These are phyloP conservation scores for Talaromyces borbonicus DNA, from an alignment of 495 filamentous ascomycete genomes.

Conservation along the genomic window DNA sequence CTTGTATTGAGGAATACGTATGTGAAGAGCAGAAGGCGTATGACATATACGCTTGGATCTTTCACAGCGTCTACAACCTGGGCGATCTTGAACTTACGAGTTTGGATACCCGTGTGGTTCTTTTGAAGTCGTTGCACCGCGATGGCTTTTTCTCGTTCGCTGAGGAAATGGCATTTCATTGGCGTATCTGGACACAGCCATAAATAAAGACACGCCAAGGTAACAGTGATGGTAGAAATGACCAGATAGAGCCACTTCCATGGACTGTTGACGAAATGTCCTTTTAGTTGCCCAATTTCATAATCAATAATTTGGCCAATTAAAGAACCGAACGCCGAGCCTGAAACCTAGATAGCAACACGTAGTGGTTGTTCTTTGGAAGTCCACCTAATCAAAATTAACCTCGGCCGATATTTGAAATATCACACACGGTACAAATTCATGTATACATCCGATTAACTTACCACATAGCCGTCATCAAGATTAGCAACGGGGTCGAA, in stretches of 20 bases:
- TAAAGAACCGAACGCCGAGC: not conserved
- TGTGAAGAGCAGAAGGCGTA: constrained; percentile 25
- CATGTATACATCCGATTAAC: no score
- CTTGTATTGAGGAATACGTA: constrained; percentile 6
- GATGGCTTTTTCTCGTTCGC: constrained; percentile 34
- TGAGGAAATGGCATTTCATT: constrained; percentile 44
- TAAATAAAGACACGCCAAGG: constrained; percentile 38
- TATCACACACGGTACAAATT: not conserved
- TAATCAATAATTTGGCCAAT: not conserved
- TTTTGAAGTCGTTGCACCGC: constrained; percentile 24
- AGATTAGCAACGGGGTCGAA: not conserved
- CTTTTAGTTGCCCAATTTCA: not conserved
- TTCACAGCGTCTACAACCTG: constrained; percentile 22
- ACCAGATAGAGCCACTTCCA: constrained; percentile 46
- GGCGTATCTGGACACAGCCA: constrained; percentile 45
- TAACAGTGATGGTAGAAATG: constrained; percentile 46
- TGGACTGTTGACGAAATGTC: not conserved
- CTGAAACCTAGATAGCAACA: not conserved
- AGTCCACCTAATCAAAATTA: constrained; percentile 1
- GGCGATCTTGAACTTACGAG: constrained; percentile 28
- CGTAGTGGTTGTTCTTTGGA: not conserved
- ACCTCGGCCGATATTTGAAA: not conserved
- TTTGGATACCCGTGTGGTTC: constrained; percentile 47
- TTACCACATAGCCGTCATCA: constrained; percentile 3
- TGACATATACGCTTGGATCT: constrained; percentile 23